Evolutionary conservation across 306 rosid species (phyloP).

Genomic region (Abrus pulchellus): DNA sequence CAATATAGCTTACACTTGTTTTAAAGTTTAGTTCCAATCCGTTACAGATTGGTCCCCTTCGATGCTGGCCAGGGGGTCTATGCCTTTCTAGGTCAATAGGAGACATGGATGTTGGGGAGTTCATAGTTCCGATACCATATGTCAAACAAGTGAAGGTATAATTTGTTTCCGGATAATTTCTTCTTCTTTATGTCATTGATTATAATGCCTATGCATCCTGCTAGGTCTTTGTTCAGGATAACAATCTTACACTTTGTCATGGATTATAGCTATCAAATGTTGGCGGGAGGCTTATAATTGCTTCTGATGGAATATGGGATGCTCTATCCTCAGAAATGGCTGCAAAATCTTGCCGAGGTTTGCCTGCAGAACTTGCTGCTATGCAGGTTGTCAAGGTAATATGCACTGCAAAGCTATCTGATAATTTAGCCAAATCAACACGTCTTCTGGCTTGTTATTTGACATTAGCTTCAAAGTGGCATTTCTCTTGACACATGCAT

Average conservation of each 20-base stretch:
- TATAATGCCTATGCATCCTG: constrained; percentile 33
- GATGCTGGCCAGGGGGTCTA: constrained; percentile 99
- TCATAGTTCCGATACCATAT: constrained; percentile 89
- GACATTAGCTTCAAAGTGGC: constrained; percentile 23
- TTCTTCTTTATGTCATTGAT: constrained; percentile 20
- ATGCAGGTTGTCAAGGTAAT: constrained; percentile 94
- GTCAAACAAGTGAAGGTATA: constrained; percentile 97
- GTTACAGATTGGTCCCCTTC: constrained; percentile 96
- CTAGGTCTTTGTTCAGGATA: constrained; percentile 28
- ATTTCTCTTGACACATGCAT: constrained; percentile 29
- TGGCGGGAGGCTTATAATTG: constrained; percentile 95
- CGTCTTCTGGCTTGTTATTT: constrained; percentile 39
- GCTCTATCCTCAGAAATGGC: constrained; percentile 89
- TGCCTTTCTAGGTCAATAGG: constrained; percentile 98
- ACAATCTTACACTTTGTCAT: constrained; percentile 51
- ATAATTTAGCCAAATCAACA: constrained; percentile 32
- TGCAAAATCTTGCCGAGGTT: constrained; percentile 86
- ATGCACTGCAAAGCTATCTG: constrained; percentile 19
- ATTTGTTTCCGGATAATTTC: constrained; percentile 13
- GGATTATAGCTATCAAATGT: constrained; percentile 73
- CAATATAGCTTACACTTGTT: constrained; percentile 33
- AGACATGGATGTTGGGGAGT: constrained; percentile 99
- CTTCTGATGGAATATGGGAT: constrained; percentile 99
- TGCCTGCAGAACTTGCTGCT: constrained; percentile 96
- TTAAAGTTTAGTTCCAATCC: constrained; percentile 45